These are phyloP conservation scores for Neurospora sp. DNA, from an alignment of 2,329 filamentous ascomycete genomes.

Conservation along the genomic window DNA sequence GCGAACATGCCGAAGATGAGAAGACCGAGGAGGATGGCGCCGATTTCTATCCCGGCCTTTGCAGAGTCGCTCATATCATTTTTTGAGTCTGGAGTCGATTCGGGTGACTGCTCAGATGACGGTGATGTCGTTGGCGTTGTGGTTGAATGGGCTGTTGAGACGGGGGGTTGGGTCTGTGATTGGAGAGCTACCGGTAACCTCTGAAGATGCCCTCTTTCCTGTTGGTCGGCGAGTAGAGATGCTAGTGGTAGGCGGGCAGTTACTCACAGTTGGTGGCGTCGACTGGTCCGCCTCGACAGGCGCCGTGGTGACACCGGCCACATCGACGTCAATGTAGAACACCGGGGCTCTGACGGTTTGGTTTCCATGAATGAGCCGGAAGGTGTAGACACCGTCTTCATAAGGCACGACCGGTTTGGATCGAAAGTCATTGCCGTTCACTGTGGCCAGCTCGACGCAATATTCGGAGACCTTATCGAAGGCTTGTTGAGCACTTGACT, in stretches of 20 bases:
- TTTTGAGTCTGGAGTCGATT: neutral
- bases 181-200: too few relatives aligned
- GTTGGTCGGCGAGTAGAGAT: too few relatives aligned
- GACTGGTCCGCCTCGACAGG: too few relatives aligned
- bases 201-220: too few relatives aligned
- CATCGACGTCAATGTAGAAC: neutral
- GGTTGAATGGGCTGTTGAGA: too few relatives aligned
- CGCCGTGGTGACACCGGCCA: too few relatives aligned
- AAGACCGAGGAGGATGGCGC: neutral
- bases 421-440: neutral
- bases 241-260: too few relatives aligned
- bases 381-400: neutral
- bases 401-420: neutral
- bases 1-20: neutral
- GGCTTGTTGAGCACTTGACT: neutral
- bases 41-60: neutral
- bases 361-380: neutral
- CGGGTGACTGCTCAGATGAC: neutral
- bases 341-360: neutral
- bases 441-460: neutral
- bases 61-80: neutral
- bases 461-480: neutral
- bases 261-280: too few relatives aligned
- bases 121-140: neutral
- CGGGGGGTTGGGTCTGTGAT: too few relatives aligned